These are phyloP conservation scores for Scheffersomyces quercinus DNA, from an alignment of 1,139 yeast genomes.

Conservation along the genomic window DNA sequence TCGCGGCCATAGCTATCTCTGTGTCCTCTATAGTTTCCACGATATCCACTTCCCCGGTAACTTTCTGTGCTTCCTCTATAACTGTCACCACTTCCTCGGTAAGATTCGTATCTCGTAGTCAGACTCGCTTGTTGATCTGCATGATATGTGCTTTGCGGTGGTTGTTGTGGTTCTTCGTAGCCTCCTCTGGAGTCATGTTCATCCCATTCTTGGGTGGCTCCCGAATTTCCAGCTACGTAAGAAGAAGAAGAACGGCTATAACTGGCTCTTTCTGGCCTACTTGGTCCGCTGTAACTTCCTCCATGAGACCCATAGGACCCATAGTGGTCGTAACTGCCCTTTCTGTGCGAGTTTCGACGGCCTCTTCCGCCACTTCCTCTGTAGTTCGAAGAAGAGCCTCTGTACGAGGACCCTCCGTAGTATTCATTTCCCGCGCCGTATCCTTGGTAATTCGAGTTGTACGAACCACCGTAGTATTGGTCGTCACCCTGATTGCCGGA, in stretches of 20 bases:
- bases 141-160: background rate
- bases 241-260: no score
- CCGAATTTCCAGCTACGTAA: no score
- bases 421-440: constrained; percentile 3
- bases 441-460: background rate
- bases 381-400: constrained; percentile 1
- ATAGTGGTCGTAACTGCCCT: constrained; percentile 6
- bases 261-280: background rate
- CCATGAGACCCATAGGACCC: constrained; percentile 4
- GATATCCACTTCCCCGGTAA: constrained; percentile 5
- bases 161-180: constrained; percentile 1
- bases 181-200: constrained; percentile 18
- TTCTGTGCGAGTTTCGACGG: constrained; percentile 4
- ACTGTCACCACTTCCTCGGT: constrained; percentile 1
- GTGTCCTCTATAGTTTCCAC: constrained; percentile 3
- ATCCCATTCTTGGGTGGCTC: no score
- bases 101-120: constrained; percentile 3
- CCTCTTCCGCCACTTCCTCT: constrained; percentile 9
- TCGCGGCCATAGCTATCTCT: constrained; percentile 1
- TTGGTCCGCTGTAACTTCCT: constrained; percentile 5
- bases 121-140: no score
- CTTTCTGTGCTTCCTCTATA: constrained; percentile 4
- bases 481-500: background rate
- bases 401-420: constrained; percentile 5
- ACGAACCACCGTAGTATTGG: background rate